Conservation (phyloP, 768 basidiomycete species). For the Mycena epipterygia region DNA sequence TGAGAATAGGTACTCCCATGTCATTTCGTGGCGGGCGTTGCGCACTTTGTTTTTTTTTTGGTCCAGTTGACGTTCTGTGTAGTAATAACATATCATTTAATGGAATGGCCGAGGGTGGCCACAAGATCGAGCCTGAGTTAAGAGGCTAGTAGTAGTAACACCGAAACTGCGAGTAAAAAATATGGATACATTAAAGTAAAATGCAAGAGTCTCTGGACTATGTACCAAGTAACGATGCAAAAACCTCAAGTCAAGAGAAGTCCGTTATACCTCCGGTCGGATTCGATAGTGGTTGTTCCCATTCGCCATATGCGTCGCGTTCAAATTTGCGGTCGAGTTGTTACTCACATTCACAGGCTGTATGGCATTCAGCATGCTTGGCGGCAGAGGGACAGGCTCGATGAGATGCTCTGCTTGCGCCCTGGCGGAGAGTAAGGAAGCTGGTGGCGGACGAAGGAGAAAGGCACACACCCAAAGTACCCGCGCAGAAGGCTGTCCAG, state of each 20-base stretch:
- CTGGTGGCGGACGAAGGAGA: slow-evolving; percentile 13
- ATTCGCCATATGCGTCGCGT: slow-evolving; percentile 27
- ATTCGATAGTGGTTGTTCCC: slow-evolving; percentile 29
- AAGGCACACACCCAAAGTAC: slow-evolving; percentile 63
- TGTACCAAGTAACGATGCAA: not conserved
- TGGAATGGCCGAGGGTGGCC: no score
- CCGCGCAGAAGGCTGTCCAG: slow-evolving; percentile 66
- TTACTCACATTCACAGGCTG: not conserved
- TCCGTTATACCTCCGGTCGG: not conserved
- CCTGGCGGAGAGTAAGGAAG: slow-evolving; percentile 5
- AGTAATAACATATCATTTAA: no score
- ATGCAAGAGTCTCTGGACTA: not conserved
- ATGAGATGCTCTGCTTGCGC: slow-evolving; percentile 34
- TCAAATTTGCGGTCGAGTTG: slow-evolving; percentile 26
- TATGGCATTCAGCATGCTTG: slow-evolving; percentile 22
- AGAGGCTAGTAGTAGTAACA: not conserved
- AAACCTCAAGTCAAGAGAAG: not conserved
- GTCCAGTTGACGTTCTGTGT: no score
- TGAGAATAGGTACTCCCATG: no score
- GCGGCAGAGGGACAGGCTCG: slow-evolving; percentile 30
- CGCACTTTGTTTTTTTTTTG: no score
- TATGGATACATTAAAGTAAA: slow-evolving; percentile 6
- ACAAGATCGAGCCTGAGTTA: no score
- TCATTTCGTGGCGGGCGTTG: no score
- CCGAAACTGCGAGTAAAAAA: not conserved